phyloP scores from a whole-genome alignment of 2,329 filamentous ascomycete species.

The Colletotrichum sp. region DNA sequence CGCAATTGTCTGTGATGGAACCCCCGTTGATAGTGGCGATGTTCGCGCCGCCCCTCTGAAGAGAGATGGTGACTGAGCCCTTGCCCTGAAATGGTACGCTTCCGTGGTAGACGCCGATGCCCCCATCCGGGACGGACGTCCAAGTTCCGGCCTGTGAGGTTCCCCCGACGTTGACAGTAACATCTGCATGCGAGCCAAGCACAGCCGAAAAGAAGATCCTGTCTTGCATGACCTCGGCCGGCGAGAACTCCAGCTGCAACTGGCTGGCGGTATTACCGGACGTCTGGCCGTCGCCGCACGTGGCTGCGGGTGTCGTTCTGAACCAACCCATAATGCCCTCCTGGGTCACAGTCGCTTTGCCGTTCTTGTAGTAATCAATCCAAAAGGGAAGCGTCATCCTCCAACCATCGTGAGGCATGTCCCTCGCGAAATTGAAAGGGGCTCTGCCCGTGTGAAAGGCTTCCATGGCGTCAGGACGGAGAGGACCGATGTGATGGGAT shows the following conservation, averaged over 20 bases:
- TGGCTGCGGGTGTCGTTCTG: slow-evolving; percentile 25
- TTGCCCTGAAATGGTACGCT: slow-evolving; percentile 23
- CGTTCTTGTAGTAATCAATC: slow-evolving; percentile 53
- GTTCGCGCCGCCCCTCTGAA: slow-evolving; percentile 22
- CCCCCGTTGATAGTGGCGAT: neutral
- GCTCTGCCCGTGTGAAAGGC: slow-evolving; percentile 26
- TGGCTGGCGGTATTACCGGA: slow-evolving; percentile 31
- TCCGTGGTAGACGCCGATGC: slow-evolving; percentile 33
- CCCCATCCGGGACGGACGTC: neutral
- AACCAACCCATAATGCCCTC: slow-evolving; percentile 37
- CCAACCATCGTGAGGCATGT: slow-evolving; percentile 55
- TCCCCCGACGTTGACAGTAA: slow-evolving; percentile 29
- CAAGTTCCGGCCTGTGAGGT: neutral
- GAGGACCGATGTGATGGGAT: slow-evolving; percentile 56
- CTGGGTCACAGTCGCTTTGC: slow-evolving; percentile 28
- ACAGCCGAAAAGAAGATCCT: slow-evolving; percentile 28
- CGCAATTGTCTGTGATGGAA: neutral
- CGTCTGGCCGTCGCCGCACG: slow-evolving; percentile 32
- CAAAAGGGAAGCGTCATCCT: slow-evolving; percentile 51
- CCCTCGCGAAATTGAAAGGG: slow-evolving; percentile 50
- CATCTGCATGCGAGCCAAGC: slow-evolving; percentile 21
- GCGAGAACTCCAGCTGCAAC: slow-evolving; percentile 24
- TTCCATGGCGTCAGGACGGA: slow-evolving; percentile 37
- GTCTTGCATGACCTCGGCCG: slow-evolving; percentile 17
- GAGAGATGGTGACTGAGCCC: slow-evolving; percentile 30